Base-by-base conservation (phyloP, 2,329 filamentous ascomycete genomes). In the Pseudocercospora ulei region DNA sequence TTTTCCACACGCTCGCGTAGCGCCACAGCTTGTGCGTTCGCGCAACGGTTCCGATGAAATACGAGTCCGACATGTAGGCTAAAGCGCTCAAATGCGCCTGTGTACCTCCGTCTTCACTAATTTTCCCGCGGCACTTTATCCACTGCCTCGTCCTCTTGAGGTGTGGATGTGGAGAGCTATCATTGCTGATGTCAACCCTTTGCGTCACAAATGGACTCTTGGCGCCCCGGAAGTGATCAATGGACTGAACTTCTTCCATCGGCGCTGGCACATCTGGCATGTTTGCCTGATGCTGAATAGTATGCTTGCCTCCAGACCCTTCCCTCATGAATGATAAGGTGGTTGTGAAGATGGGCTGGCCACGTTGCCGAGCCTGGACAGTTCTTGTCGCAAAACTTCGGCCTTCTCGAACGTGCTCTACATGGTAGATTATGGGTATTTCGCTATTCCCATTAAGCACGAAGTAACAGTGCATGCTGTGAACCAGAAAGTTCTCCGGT, bases 401-500 rank as follows among this genome's bases (percentile, higher is more conserved):
- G 5, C 90, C 90, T 58, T 93, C 85, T 39, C 90, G 80, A 31
- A 98, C 85, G 36, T 83, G 76, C 67, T 96, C 90, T 30, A 98
- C 90, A 59, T 95, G 84, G 67, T 94, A 96, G 46, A 95, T 72
- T 50, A 96, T 82, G 19, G 90, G 88, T 11, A 90, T 80, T 44
- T 81, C 76, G 7, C 76, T 72, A 56, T 88, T 82, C 17, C 90
- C 90, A 3, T 88, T 87, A 1, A 96, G 77, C 20, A 98, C 78
- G 62, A 98, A 98, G 69, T 96, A 98, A 73, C 90, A 96, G 72
- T 98, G 90, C 82, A 93, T 95, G 58, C 81, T 88, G 69, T 98
- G 90, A 34, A 90, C 77, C 43, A 78, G 74, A 63, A 94, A 95
- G 58, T 82, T 71, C 16, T 69, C 61, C 0, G 81, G 80, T 2